Evolutionary conservation across 495 filamentous ascomycete genomes (phyloP).

Genomic region (Podospora australis): DNA sequence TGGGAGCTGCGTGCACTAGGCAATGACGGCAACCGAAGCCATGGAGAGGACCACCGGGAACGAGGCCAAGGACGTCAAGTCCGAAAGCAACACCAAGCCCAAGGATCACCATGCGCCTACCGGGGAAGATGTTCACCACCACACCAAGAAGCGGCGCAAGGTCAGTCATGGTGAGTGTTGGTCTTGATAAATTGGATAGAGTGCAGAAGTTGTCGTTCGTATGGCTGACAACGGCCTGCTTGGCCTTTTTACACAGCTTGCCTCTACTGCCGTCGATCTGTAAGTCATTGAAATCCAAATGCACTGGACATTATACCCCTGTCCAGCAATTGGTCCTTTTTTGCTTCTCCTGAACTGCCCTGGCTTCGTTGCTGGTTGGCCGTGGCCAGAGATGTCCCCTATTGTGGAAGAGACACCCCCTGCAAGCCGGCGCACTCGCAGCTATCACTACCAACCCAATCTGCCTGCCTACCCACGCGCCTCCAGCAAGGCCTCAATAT

Average conservation of each 20-base stretch:
- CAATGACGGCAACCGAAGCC: slow-evolving; percentile 34
- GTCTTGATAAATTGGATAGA: slow-evolving; percentile 21
- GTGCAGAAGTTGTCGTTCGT: slow-evolving; percentile 2
- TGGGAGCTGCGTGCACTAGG: slow-evolving; percentile 36
- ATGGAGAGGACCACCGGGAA: slow-evolving; percentile 44
- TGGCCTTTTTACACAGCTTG: slow-evolving; percentile 69
- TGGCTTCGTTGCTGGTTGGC: slow-evolving; percentile 1
- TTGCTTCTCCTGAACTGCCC: background rate
- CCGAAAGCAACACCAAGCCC: slow-evolving; percentile 40
- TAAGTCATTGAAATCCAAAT: slow-evolving; percentile 51
- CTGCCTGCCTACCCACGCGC: background rate
- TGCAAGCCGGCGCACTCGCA: background rate
- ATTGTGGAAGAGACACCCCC: slow-evolving; percentile 2
- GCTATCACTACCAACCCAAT: background rate
- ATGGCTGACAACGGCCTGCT: slow-evolving; percentile 43
- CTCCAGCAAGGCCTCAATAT: background rate
- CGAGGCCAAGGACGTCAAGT: slow-evolving; percentile 45
- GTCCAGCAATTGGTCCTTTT: slow-evolving; percentile 24
- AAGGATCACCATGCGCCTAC: slow-evolving; percentile 38
- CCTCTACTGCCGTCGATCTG: slow-evolving; percentile 98
- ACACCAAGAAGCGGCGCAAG: slow-evolving; percentile 94
- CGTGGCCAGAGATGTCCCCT: background rate
- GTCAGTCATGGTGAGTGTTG: slow-evolving; percentile 89
- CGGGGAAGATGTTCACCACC: slow-evolving; percentile 40
- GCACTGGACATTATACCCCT: slow-evolving; percentile 23